phyloP scores from a whole-genome alignment of 2,329 filamentous ascomycete species.

The Didymella lethalis region DNA sequence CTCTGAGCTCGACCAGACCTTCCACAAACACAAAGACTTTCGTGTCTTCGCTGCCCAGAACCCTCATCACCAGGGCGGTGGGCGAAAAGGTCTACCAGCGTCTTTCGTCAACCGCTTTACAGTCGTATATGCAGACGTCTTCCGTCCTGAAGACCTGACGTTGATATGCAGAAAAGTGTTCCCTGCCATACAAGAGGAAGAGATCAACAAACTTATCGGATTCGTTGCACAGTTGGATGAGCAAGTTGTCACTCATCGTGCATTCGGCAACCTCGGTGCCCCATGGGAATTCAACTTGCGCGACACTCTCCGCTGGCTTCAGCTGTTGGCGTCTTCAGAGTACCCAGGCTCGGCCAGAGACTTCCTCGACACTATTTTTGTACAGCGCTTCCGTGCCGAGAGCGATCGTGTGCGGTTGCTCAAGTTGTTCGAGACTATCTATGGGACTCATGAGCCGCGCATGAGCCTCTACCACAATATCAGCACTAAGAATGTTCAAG shows the following conservation, averaged over 20 bases:
- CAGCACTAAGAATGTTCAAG: constrained; percentile 71
- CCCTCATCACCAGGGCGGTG: constrained; percentile 95
- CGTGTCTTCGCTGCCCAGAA: constrained; percentile 97
- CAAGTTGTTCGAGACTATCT: constrained; percentile 71
- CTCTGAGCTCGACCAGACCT: constrained; percentile 92
- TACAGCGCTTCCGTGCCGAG: constrained; percentile 82
- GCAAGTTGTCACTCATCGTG: constrained; percentile 66
- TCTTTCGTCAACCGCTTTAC: constrained; percentile 99
- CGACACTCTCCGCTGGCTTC: constrained; percentile 88
- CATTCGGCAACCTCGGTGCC: constrained; percentile 66
- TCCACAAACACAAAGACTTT: constrained; percentile 87
- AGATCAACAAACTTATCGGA: constrained; percentile 72
- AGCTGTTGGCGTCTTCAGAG: constrained; percentile 69
- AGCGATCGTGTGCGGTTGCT: constrained; percentile 72
- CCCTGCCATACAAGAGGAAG: constrained; percentile 65
- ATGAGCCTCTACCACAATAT: constrained; percentile 72
- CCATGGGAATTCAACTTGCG: constrained; percentile 97
- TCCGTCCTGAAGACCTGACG: constrained; percentile 80
- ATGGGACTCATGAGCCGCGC: constrained; percentile 56
- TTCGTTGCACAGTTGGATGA: constrained; percentile 84
- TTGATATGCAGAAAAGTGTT: constrained; percentile 83
- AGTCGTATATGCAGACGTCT: constrained; percentile 94
- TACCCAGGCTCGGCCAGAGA: constrained; percentile 69
- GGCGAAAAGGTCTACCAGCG: constrained; percentile 89
- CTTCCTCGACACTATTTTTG: constrained; percentile 82